A percentile compares a stretch with the other conserved stretches of the same genome.
Evolutionary conservation across 345 rosid species (phyloP).

Genomic region (Citrus mangshanensis): DNA sequence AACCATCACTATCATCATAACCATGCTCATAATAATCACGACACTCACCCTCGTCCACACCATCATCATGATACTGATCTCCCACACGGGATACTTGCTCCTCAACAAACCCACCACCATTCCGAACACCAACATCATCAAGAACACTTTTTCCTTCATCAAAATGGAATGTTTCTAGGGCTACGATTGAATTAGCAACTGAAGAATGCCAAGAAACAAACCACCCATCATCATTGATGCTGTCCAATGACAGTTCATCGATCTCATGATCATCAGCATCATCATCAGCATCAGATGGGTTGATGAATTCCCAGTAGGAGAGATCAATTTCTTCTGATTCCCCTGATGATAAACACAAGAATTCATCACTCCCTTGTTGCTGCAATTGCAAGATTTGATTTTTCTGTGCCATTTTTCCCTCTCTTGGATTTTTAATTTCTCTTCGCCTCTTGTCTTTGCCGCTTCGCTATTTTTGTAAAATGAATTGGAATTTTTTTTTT

Average conservation of each 20-base stretch:
- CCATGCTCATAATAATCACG: background rate
- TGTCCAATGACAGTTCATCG: slow-evolving; percentile 2
- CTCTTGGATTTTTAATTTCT: background rate
- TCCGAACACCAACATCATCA: background rate
- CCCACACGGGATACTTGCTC: background rate
- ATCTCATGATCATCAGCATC: background rate
- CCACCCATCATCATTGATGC: background rate
- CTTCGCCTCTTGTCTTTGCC: too few species aligned
- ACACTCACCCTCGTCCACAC: background rate
- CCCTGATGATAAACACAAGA: slow-evolving; percentile 2
- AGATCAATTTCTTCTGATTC: slow-evolving; percentile 12
- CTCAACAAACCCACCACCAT: background rate
- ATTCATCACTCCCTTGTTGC: slow-evolving; percentile 8
- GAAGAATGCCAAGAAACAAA: slow-evolving; percentile 24
- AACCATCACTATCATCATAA: background rate
- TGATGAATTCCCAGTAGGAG: slow-evolving; percentile 41
- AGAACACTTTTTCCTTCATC: background rate
- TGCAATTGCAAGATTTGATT: background rate
- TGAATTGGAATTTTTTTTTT: background rate
- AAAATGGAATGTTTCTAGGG: background rate
- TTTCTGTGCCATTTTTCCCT: background rate
- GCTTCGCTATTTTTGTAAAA: too few species aligned
- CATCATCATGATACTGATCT: background rate
- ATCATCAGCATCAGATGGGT: slow-evolving; percentile 30
- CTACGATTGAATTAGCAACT: slow-evolving; percentile 1